phyloP scores from a whole-genome alignment of 1,284 basidiomycete species.

The Ceratobasidium sp. region DNA sequence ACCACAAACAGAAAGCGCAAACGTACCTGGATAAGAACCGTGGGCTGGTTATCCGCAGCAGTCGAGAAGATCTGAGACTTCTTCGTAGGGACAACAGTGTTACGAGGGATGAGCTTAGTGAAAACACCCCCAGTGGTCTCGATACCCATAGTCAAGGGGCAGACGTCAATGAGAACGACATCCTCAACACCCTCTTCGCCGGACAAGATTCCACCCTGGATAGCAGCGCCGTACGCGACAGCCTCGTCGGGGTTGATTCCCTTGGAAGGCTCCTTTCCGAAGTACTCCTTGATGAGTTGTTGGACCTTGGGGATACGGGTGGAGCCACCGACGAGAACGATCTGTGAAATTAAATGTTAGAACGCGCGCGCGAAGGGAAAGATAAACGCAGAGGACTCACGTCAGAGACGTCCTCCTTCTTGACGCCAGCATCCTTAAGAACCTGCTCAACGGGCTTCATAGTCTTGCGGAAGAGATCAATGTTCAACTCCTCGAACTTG shows the following conservation, averaged over 20 bases:
- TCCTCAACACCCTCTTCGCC: slow-evolving; percentile 87
- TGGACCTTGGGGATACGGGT: slow-evolving; percentile 99
- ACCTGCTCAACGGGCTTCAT: slow-evolving; percentile 99
- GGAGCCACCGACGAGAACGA: slow-evolving; percentile 95
- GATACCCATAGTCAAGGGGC: slow-evolving; percentile 95
- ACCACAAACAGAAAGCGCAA: slow-evolving; percentile 9
- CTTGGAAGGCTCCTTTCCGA: slow-evolving; percentile 93
- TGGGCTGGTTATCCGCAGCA: slow-evolving; percentile 94
- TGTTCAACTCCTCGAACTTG: slow-evolving; percentile 99
- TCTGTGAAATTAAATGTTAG: slow-evolving; percentile 56
- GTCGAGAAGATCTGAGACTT: slow-evolving; percentile 99
- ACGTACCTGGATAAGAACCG: slow-evolving; percentile 79
- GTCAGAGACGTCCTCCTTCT: slow-evolving; percentile 97
- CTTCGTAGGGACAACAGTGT: slow-evolving; percentile 98
- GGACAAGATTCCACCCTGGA: slow-evolving; percentile 96
- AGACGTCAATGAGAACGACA: slow-evolving; percentile 95
- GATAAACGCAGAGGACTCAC: slow-evolving; percentile 59
- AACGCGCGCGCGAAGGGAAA: neutral
- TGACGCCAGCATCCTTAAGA: slow-evolving; percentile 96
- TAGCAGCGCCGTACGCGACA: slow-evolving; percentile 96
- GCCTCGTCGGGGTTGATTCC: slow-evolving; percentile 97
- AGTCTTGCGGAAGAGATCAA: slow-evolving; percentile 98
- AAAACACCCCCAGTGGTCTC: slow-evolving; percentile 99
- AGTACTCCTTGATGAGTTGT: slow-evolving; percentile 95
- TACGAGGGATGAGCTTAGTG: slow-evolving; percentile 96